Conservation (phyloP, 1,139 yeast genomes). For the Blastobotrys apis region DNA sequence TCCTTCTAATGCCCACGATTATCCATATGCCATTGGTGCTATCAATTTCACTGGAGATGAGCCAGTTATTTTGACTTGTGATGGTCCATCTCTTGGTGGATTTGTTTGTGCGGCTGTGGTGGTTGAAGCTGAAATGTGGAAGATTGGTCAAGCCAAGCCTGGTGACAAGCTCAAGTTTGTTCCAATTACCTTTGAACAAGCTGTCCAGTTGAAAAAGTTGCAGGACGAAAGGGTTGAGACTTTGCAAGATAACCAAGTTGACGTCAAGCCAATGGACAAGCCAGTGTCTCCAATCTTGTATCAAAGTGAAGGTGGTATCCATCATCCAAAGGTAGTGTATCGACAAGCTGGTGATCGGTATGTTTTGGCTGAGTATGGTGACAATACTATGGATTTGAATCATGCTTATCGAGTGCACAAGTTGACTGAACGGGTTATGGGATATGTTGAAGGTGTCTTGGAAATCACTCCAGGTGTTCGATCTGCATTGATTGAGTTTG, state of each 20-base stretch:
- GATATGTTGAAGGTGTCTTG: slow-evolving; percentile 64
- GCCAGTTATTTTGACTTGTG: slow-evolving; percentile 93
- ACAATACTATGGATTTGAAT: slow-evolving; percentile 78
- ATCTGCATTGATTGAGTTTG: slow-evolving; percentile 82
- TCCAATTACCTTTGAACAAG: slow-evolving; percentile 67
- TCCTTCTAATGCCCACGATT: slow-evolving; percentile 97
- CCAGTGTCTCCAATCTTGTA: slow-evolving; percentile 49
- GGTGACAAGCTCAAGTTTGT: slow-evolving; percentile 80
- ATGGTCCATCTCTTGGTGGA: slow-evolving; percentile 97
- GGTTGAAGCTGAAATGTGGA: slow-evolving; percentile 96
- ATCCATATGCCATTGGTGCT: slow-evolving; percentile 93
- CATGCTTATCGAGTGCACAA: slow-evolving; percentile 80
- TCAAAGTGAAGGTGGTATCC: slow-evolving; percentile 40
- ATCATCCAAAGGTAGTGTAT: slow-evolving; percentile 70
- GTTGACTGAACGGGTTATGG: slow-evolving; percentile 63
- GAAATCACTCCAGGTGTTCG: slow-evolving; percentile 98
- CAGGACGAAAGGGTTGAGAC: slow-evolving; percentile 46
- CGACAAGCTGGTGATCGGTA: slow-evolving; percentile 98
- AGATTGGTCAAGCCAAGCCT: slow-evolving; percentile 94
- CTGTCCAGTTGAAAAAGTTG: slow-evolving; percentile 54
- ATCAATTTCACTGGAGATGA: slow-evolving; percentile 97
- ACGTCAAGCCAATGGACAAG: slow-evolving; percentile 9
- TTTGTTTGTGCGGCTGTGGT: slow-evolving; percentile 96
- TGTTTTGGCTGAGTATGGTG: slow-evolving; percentile 87
- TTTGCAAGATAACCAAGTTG: slow-evolving; percentile 4